Percentiles rank a stretch among this genome's conserved stretches.
Conservation (phyloP, 352 stramenopile species). For the Pythium aphanidermatum region DNA sequence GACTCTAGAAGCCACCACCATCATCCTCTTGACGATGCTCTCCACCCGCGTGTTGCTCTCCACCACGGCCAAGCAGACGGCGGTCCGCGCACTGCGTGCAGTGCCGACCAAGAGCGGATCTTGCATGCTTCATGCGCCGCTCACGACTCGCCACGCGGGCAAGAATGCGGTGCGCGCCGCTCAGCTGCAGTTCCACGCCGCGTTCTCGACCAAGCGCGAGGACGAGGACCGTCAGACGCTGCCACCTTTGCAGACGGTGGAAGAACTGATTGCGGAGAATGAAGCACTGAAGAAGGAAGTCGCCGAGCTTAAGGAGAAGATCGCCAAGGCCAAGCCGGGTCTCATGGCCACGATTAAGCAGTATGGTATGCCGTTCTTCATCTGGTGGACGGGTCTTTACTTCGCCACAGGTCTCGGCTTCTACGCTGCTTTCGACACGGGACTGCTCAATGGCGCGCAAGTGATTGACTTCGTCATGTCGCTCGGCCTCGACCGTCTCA, state of each 20-base stretch:
- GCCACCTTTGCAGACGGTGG: conserved; percentile 46
- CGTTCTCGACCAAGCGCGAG: conserved; percentile 52
- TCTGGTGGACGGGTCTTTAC: conserved; percentile 82
- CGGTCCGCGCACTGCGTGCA: conserved; percentile 4
- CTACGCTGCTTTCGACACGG: conserved; percentile 71
- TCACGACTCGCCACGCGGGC: no score
- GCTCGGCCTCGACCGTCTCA: conserved; percentile 69
- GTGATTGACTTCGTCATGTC: conserved; percentile 83
- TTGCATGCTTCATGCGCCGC: no score
- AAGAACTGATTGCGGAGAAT: conserved; percentile 75
- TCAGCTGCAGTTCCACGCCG: conserved; percentile 31
- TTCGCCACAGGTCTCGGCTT: conserved; percentile 59
- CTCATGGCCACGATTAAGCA: conserved; percentile 77
- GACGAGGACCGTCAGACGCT: conserved; percentile 21
- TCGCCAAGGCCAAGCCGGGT: conserved; percentile 55
- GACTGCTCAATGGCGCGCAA: conserved; percentile 59
- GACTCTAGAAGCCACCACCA: neutral
- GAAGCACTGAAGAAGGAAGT: conserved; percentile 65
- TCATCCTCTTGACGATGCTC: conserved; percentile 12
- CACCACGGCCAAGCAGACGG: no score
- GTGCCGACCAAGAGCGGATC: conserved; percentile 1
- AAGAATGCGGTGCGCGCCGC: neutral
- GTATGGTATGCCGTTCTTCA: conserved; percentile 79
- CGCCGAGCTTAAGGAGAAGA: conserved; percentile 44
- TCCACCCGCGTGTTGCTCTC: conserved; percentile 16